phyloP scores from a whole-genome alignment of 2,329 filamentous ascomycete genomes.

The Aureobasidium lini region DNA sequence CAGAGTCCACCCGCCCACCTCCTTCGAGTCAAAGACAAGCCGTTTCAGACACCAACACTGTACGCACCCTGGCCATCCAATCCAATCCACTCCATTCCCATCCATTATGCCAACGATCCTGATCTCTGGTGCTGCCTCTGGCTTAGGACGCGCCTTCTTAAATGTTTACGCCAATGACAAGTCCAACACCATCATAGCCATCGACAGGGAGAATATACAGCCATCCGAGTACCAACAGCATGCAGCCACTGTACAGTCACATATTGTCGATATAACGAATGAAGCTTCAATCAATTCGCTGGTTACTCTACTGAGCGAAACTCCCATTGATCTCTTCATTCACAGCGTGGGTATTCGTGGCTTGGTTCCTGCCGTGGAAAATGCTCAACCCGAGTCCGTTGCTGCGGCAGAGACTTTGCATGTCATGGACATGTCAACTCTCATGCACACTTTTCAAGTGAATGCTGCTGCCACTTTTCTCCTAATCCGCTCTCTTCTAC shows the following conservation, averaged over 20 bases:
- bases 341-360: constrained; percentile 41
- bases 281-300: constrained; percentile 22
- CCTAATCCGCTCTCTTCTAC: constrained; percentile 31
- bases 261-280: constrained; percentile 24
- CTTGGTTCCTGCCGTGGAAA: constrained; percentile 29
- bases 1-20: not conserved
- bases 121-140: constrained; percentile 32
- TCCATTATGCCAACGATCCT: constrained; percentile 23
- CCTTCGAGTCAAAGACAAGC: not conserved
- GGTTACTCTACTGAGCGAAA: constrained; percentile 15
- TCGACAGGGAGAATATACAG: constrained; percentile 22
- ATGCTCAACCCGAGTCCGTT: constrained; percentile 26
- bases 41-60: not conserved
- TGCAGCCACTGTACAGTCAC: constrained; percentile 19
- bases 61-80: not conserved
- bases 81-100: not conserved
- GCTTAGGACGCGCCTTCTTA: constrained; percentile 32
- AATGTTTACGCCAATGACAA: constrained; percentile 20
- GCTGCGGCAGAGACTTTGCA: constrained; percentile 34
- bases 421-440: constrained; percentile 33
- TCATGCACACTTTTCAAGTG: constrained; percentile 33
- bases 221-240: not conserved
- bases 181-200: constrained; percentile 25
- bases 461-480: constrained; percentile 39
- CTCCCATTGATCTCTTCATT: constrained; percentile 33